Conservation (phyloP, 345 rosid genomes). For the Trapa bicornis region DNA sequence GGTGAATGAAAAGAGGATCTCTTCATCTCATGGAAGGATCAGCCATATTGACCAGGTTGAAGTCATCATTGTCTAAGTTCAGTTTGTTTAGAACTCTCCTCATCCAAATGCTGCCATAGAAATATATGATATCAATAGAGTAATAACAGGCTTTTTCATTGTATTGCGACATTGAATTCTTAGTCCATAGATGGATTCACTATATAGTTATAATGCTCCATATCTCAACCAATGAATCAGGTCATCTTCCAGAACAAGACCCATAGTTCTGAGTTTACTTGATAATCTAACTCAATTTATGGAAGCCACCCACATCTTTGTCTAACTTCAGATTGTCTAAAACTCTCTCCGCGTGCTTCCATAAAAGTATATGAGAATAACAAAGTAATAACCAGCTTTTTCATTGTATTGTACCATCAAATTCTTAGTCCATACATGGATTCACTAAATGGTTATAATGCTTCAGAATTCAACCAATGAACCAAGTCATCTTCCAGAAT, state of each 20-base stretch:
- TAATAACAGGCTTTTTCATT: neutral
- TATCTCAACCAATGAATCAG: neutral
- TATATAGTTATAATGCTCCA: neutral
- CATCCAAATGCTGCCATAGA: slow-evolving; percentile 69
- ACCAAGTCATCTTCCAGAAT: neutral
- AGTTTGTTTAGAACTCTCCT: slow-evolving; percentile 52
- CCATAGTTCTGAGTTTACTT: neutral
- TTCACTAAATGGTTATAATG: neutral
- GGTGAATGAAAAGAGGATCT: slow-evolving; percentile 74
- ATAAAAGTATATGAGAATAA: slow-evolving; percentile 6
- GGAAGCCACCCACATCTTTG: slow-evolving; percentile 37
- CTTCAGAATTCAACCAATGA: neutral
- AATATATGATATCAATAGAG: neutral
- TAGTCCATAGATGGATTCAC: neutral
- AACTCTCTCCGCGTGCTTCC: slow-evolving; percentile 75
- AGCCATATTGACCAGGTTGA: slow-evolving; percentile 77
- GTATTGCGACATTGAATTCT: neutral
- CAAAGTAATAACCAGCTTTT: too few species aligned
- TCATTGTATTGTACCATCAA: neutral
- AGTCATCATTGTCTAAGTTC: slow-evolving; percentile 77
- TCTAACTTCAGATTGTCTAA: slow-evolving; percentile 49
- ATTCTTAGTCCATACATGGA: neutral
- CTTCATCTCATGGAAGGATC: slow-evolving; percentile 90
- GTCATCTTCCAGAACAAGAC: neutral
- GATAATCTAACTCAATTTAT: neutral